phyloP scores from a whole-genome alignment of 176 grass and related monocot genomes.

The Neostapfia colusana region DNA sequence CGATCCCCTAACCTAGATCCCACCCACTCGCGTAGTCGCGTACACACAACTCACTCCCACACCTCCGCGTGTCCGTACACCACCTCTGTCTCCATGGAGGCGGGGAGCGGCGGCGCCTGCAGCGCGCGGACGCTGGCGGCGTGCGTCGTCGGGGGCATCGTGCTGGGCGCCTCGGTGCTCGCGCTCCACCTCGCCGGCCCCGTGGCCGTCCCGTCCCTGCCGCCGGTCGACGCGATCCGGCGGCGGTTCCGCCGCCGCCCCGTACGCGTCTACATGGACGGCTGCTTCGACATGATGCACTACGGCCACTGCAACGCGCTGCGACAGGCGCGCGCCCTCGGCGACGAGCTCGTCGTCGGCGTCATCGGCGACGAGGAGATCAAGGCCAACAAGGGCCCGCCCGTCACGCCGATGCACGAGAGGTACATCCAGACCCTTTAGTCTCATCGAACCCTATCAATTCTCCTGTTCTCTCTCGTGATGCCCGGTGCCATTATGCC shows the following conservation, averaged over 20 bases:
- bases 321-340: slow-evolving; percentile 73
- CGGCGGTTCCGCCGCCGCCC: slow-evolving; percentile 48
- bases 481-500: background rate
- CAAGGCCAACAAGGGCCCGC: slow-evolving; percentile 77
- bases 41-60: background rate
- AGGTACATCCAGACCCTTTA: slow-evolving; percentile 38
- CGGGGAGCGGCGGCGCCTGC: slow-evolving; percentile 22
- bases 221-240: slow-evolving; percentile 17
- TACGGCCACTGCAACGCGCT: slow-evolving; percentile 90
- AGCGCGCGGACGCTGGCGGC: slow-evolving; percentile 49
- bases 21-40: background rate
- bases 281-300: slow-evolving; percentile 99
- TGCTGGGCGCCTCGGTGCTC: slow-evolving; percentile 60
- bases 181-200: slow-evolving; percentile 44
- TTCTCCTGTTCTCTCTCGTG: background rate
- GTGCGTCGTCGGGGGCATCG: slow-evolving; percentile 65
- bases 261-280: slow-evolving; percentile 91
- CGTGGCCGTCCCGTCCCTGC: slow-evolving; percentile 8
- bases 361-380: slow-evolving; percentile 82
- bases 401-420: slow-evolving; percentile 74
- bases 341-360: slow-evolving; percentile 83
- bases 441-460: background rate
- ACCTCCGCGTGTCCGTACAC: background rate
- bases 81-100: slow-evolving; percentile 37
- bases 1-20: slow-evolving; percentile 47